phyloP scores from a whole-genome alignment of 148 eudicot genomes.

The Camellia granthamiana region DNA sequence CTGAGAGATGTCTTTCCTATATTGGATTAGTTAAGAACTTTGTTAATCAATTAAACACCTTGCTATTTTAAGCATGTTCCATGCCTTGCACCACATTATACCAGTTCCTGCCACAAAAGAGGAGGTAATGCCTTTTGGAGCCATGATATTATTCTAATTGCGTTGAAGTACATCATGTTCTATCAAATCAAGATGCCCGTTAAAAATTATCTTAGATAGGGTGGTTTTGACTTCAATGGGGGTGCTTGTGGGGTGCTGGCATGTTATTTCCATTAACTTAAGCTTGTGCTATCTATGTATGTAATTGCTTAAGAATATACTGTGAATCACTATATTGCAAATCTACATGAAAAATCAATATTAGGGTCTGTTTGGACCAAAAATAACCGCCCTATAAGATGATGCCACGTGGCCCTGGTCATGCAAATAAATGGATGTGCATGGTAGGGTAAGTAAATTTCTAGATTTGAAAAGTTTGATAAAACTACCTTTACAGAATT shows the following conservation, averaged over 20 bases:
- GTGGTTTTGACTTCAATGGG: conserved; percentile 94
- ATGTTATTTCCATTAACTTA: conserved; percentile 39
- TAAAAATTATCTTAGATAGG: conserved; percentile 65
- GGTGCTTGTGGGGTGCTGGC: conserved; percentile 96
- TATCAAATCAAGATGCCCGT: conserved; percentile 73
- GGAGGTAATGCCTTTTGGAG: conserved; percentile 47
- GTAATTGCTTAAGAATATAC: not conserved
- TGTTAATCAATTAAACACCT: too few species aligned
- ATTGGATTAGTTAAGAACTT: too few species aligned
- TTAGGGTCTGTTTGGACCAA: conserved; percentile 24
- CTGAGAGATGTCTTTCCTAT: too few species aligned
- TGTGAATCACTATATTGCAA: not conserved
- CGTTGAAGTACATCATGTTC: not conserved
- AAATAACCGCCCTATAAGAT: too few species aligned
- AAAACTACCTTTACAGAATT: too few species aligned
- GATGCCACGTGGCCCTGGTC: too few species aligned
- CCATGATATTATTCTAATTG: conserved; percentile 1
- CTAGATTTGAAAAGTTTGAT: too few species aligned
- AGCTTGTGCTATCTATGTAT: not conserved
- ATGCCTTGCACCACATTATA: conserved; percentile 80
- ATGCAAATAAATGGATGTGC: too few species aligned
- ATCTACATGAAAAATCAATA: too few species aligned
- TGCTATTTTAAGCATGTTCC: conserved; percentile 58
- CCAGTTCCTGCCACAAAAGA: conserved; percentile 70
- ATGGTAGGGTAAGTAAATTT: too few species aligned